Base-by-base conservation (phyloP, 2,329 filamentous ascomycete species). In the Aspergillus alliaceus region DNA sequence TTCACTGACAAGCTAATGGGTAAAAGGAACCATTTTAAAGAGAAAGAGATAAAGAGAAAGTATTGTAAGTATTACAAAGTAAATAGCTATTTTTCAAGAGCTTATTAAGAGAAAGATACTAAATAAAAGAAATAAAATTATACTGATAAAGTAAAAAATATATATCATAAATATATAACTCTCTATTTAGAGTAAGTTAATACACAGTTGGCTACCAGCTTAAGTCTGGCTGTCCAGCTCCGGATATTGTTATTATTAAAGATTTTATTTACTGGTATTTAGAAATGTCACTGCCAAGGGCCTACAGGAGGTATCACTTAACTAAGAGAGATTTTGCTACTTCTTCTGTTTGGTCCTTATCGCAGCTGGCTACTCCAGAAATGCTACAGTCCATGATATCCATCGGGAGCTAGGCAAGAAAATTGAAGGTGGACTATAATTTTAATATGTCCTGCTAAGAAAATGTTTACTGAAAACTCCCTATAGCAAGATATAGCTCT, bases 401-500 rank as follows among this genome's bases (percentile, higher is more conserved):
- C 25, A 24, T 44, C 27, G 27, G 24, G 15, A 18, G 9, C 37
- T 53, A 20, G 29, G 51, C 22, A 53, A 53, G 37, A 53, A 53
- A 40, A 53, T 46, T 27, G 9, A 46, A 46, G n/a, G 4, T 53
- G 25, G 11, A 29, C 20, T 24, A 50, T 37, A 37, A 37, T 18
- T 18, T 18, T 18, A 5, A 18, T 37, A 15, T 37, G 11, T 37
- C n/a, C 12, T 15, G 34, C n/a, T 15, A 37, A 37, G 34, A 15
- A 37, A 15, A 31, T 31, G 29, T 31, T 31, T 15, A 37, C 34
- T 37, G 11, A 47, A 47, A 44, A 48, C 15, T 15, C 24, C 15
- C 2, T 29, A 61, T 25, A 66, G 62, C 53, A 52, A 64, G 57
- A 27, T 47, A 66, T 60, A 42, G 57, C 25, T 66, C 64, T 55